Evolutionary conservation across 2,329 filamentous ascomycete genomes (phyloP).

Genomic region (Claviceps purpurea): DNA sequence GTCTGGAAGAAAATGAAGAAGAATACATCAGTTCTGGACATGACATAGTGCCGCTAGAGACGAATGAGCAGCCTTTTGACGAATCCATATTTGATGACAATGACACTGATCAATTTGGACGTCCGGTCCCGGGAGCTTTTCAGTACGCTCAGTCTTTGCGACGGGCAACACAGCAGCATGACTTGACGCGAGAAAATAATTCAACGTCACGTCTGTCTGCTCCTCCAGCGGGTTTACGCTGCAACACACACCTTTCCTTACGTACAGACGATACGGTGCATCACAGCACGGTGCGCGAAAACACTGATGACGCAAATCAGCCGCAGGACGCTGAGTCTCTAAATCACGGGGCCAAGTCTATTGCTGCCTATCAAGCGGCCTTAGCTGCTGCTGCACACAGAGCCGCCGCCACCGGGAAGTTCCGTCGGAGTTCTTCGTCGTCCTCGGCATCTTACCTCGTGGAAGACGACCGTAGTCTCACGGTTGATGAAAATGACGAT

Average conservation of each 20-base stretch:
- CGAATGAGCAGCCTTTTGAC: slow-evolving; percentile 48
- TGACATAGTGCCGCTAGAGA: slow-evolving; percentile 25
- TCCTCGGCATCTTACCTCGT: slow-evolving; percentile 11
- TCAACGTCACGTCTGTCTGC: slow-evolving; percentile 30
- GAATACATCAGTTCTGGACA: slow-evolving; percentile 27
- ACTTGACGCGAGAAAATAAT: slow-evolving; percentile 31
- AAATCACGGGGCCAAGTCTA: slow-evolving; percentile 11
- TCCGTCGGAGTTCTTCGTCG: slow-evolving; percentile 44
- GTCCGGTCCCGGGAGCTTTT: slow-evolving; percentile 46
- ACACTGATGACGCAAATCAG: background rate
- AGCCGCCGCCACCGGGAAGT: slow-evolving; percentile 63
- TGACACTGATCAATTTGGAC: slow-evolving; percentile 48
- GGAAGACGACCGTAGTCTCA: slow-evolving; percentile 1
- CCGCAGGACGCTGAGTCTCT: slow-evolving; percentile 2
- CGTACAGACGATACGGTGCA: slow-evolving; percentile 16
- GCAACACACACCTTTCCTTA: slow-evolving; percentile 40
- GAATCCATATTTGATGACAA: slow-evolving; percentile 61
- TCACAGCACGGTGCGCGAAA: background rate
- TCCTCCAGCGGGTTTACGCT: slow-evolving; percentile 29
- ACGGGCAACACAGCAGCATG: slow-evolving; percentile 17
- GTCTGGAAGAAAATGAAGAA: slow-evolving; percentile 24
- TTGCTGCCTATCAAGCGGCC: slow-evolving; percentile 67
- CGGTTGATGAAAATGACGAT: slow-evolving; percentile 5
- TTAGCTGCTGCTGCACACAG: slow-evolving; percentile 69
- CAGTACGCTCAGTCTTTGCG: slow-evolving; percentile 36